These are phyloP conservation scores for Naganishia cerealis DNA, from an alignment of 1,284 basidiomycete species.

Conservation along the genomic window DNA sequence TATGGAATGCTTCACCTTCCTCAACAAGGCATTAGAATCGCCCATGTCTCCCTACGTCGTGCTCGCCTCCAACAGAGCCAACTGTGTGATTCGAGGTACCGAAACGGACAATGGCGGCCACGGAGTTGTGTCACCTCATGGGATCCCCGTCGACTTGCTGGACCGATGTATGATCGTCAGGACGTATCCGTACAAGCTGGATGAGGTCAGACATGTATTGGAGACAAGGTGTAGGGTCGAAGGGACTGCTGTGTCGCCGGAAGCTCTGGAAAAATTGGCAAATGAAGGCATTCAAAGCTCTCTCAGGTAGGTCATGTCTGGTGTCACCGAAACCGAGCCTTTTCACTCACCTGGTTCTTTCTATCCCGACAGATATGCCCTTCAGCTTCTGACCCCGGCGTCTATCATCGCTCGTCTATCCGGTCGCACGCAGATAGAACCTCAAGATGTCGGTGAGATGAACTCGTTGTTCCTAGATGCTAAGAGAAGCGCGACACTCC, in stretches of 20 bases:
- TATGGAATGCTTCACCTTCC: constrained; percentile 98
- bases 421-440: constrained; percentile 75
- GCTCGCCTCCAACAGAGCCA: constrained; percentile 91
- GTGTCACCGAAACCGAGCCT: constrained; percentile 5
- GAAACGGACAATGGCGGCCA: constrained; percentile 56
- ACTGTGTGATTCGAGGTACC: constrained; percentile 87
- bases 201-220: constrained; percentile 84
- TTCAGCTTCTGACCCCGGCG: constrained; percentile 88
- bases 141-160: constrained; percentile 87
- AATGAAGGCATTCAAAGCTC: constrained; percentile 80
- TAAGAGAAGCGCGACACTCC: constrained; percentile 58
- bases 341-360: background rate
- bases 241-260: constrained; percentile 72
- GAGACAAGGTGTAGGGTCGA: constrained; percentile 83
- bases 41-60: constrained; percentile 97
- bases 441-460: constrained; percentile 88
- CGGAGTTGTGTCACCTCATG: constrained; percentile 89
- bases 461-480: constrained; percentile 92
- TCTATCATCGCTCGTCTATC: constrained; percentile 78
- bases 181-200: constrained; percentile 78
- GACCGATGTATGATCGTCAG: constrained; percentile 97
- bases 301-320: constrained; percentile 60
- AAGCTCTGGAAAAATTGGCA: constrained; percentile 78
- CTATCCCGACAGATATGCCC: constrained; percentile 67
- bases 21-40: constrained; percentile 92